Evolutionary conservation across 116 monocot species (phyloP), one percentile per base, ranked within the genome.

Genomic region (Cymodocea nodosa): DNA sequence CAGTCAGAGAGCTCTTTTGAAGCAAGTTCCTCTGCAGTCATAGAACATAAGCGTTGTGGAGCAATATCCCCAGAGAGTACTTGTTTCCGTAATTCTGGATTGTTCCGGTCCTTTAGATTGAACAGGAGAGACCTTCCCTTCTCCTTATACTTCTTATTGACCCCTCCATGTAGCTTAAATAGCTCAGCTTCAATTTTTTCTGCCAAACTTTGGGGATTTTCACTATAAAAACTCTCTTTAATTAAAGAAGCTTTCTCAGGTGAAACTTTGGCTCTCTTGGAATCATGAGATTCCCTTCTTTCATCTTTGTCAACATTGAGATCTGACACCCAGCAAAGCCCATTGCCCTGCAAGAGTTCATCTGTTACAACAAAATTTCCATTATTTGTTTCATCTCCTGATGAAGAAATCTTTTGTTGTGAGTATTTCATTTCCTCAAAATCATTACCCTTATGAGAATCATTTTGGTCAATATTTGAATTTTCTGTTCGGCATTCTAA

Each of bases 101-200:
- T 98, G 60, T 50, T 87, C 25, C 62, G 80, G 70, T 98, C 92
- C 77, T 98, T 98, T 52, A 98, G 61, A 78, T 98, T 98, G 68
- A 98, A 98, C 61, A 92, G 75, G 6, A 98, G 78, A 63, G 98
- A 98, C 52, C 98, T 87, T 54, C 78, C 98, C 67, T 86, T 91
- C 75, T 98, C 98, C 57, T 89, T 98, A 61, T 98, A 98, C 73
- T 98, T 98, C 75, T 98, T 98, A 69, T 92, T 98, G 68, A 98
- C 98, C 66, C 92, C 92, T 30, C 84, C 88, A 68, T 82, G 86
- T 34, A 89, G 80, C 50, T 63, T 86, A 68, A 98, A 98, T 7
- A 98, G 80, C 65, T 98, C 98, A 48, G 81, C 78, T 82, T 98
- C 98, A 77, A 98, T 89, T 73, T 69, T 70, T 51, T 56, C 40